Percentiles rank a stretch among this genome's conserved stretches.
These are phyloP conservation scores for Rhizophlyctis rosea DNA, from an alignment of 192 early-diverging fungal genomes.

Conservation along the genomic window DNA sequence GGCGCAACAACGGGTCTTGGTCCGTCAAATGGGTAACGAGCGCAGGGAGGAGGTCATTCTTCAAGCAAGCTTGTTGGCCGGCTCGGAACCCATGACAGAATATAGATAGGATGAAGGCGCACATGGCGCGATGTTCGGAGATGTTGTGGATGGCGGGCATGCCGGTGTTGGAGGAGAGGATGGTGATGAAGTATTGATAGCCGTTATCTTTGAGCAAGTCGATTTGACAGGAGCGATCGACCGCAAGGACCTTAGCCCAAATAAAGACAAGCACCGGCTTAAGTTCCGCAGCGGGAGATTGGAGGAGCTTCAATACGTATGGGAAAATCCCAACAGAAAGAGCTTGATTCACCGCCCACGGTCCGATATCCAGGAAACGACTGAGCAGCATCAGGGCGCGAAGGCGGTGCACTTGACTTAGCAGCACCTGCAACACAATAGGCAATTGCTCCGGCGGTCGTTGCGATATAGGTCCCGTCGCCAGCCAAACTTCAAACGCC, in stretches of 20 bases:
- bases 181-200: conserved; percentile 89
- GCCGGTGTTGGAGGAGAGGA: conserved; percentile 61
- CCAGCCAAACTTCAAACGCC: conserved; percentile 93
- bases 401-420: conserved; percentile 91
- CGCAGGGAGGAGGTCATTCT: conserved; percentile 62
- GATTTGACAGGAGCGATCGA: conserved; percentile 83
- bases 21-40: conserved; percentile 67
- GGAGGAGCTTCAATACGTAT: conserved; percentile 93
- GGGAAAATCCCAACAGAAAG: conserved; percentile 95
- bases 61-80: conserved; percentile 83
- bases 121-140: conserved; percentile 90
- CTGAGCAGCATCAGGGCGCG: conserved; percentile 89
- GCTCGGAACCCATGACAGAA: conserved; percentile 82
- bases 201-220: conserved; percentile 91
- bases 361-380: conserved; percentile 86
- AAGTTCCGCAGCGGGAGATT: conserved; percentile 86
- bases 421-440: conserved; percentile 91
- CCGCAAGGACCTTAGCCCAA: conserved; percentile 94
- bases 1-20: conserved; percentile 70
- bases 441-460: conserved; percentile 87
- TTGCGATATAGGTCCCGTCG: conserved; percentile 71
- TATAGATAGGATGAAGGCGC: conserved; percentile 88
- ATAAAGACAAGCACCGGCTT: conserved; percentile 94
- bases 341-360: conserved; percentile 91
- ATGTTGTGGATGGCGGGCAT: conserved; percentile 65